Percentiles rank a stretch among this genome's conserved stretches.
Evolutionary conservation across 164 flowering plant genomes (phyloP).

Genomic region (Magnolia changhungtana): DNA sequence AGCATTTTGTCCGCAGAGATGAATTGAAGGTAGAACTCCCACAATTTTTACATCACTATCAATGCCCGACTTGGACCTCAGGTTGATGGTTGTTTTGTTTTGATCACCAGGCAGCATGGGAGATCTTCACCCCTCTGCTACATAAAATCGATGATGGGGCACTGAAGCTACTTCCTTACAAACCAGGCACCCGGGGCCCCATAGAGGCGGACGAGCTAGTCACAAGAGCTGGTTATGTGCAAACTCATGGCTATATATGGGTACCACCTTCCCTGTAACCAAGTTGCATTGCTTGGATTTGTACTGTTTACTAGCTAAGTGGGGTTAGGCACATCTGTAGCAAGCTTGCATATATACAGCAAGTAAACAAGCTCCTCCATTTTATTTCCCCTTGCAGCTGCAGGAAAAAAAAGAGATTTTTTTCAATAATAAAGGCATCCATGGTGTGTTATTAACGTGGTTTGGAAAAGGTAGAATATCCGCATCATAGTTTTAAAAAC

Average conservation of each 20-base stretch:
- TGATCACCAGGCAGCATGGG: slow-evolving; percentile 76
- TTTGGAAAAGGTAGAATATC: too few relatives aligned
- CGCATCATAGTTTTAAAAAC: too few relatives aligned
- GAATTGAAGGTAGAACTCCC: slow-evolving; percentile 68
- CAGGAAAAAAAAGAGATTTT: too few relatives aligned
- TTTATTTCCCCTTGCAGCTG: too few relatives aligned
- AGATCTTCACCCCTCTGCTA: slow-evolving; percentile 86
- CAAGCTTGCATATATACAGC: too few relatives aligned
- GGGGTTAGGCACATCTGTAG: too few relatives aligned
- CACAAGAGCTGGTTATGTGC: slow-evolving; percentile 72
- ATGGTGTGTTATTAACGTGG: too few relatives aligned
- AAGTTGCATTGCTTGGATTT: background rate
- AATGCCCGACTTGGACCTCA: background rate
- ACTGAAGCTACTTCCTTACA: slow-evolving; percentile 58
- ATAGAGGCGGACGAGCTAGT: slow-evolving; percentile 75
- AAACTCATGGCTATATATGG: slow-evolving; percentile 93
- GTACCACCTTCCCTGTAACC: slow-evolving; percentile 75
- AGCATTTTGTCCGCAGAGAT: slow-evolving; percentile 95
- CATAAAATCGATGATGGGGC: slow-evolving; percentile 78
- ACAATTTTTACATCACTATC: background rate
- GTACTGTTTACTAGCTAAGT: too few relatives aligned
- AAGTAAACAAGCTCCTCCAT: too few relatives aligned
- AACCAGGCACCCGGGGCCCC: slow-evolving; percentile 87
- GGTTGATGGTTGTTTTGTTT: slow-evolving; percentile 4
- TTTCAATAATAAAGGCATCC: too few relatives aligned